Conservation (phyloP, 192 early-diverging fungal species). For the Coemansia sp. region DNA sequence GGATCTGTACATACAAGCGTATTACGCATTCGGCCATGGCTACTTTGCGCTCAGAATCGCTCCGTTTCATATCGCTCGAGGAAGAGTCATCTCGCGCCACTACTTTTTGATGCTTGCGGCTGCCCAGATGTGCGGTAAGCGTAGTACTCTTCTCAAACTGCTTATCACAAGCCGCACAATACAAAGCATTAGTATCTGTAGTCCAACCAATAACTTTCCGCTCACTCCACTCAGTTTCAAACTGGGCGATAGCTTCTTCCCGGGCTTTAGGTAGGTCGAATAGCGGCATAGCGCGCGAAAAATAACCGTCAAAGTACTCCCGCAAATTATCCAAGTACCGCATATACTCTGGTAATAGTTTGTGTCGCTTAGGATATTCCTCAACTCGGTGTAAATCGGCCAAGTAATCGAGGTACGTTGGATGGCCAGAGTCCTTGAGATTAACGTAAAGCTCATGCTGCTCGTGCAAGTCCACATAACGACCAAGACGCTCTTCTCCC, state of each 20-base stretch:
- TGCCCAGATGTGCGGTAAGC: conserved; percentile 79
- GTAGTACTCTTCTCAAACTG: conserved; percentile 83
- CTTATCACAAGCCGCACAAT: conserved; percentile 77
- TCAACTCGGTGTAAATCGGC: conserved; percentile 43
- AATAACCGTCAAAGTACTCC: conserved; percentile 73
- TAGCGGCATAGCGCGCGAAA: conserved; percentile 72
- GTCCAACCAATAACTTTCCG: conserved; percentile 59
- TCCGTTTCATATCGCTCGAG: conserved; percentile 40
- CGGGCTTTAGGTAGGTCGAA: conserved; percentile 63
- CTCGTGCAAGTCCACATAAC: conserved; percentile 83
- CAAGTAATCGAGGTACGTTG: conserved; percentile 63
- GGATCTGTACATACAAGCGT: conserved; percentile 57
- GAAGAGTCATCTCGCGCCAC: conserved; percentile 36
- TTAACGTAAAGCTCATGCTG: conserved; percentile 83
- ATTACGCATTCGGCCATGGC: conserved; percentile 67
- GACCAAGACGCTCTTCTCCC: conserved; percentile 86
- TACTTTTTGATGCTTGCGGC: conserved; percentile 91
- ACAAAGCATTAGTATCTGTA: conserved; percentile 46
- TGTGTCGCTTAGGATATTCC: conserved; percentile 8
- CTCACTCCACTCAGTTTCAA: conserved; percentile 64
- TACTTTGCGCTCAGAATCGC: conserved; percentile 57
- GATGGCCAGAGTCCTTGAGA: conserved; percentile 51
- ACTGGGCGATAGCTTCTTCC: conserved; percentile 51
- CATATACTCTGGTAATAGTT: conserved; percentile 6
- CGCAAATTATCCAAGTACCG: conserved; percentile 56